Conservation (phyloP, 1,284 basidiomycete genomes). For the Pyrrhoderma noxium region DNA sequence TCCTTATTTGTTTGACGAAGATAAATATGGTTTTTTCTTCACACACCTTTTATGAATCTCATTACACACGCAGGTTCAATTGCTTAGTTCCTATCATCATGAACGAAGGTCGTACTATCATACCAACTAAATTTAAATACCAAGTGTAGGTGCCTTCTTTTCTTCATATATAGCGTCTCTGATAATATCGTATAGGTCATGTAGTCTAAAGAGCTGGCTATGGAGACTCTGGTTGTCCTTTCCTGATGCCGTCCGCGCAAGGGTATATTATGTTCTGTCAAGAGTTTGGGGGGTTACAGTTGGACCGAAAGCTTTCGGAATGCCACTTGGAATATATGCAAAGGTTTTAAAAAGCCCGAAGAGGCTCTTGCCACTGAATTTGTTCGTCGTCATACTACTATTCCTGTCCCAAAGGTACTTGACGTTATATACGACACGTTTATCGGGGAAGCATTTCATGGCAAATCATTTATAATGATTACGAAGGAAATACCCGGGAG, state of each 20-base stretch:
- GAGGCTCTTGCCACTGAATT: conserved; percentile 14
- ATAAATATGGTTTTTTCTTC: no score
- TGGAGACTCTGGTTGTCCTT: neutral
- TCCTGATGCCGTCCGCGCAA: neutral
- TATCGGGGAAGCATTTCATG: neutral
- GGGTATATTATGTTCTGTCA: neutral
- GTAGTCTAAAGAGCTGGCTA: neutral
- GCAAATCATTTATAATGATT: neutral
- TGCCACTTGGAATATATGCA: neutral
- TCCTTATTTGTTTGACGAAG: no score
- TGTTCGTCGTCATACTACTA: conserved; percentile 16
- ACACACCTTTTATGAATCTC: no score
- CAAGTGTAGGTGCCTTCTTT: neutral
- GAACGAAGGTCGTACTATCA: no score
- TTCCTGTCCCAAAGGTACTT: conserved; percentile 18
- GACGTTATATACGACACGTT: conserved; percentile 9
- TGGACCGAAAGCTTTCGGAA: neutral
- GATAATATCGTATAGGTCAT: neutral
- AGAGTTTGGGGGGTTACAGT: neutral
- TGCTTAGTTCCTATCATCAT: no score
- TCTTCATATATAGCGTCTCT: neutral
- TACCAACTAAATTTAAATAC: neutral
- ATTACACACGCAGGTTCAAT: no score
- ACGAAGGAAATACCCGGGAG: neutral
- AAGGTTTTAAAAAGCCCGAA: neutral